phyloP scores from a whole-genome alignment of 495 filamentous ascomycete species.

The Clavariopsis aquatica region DNA sequence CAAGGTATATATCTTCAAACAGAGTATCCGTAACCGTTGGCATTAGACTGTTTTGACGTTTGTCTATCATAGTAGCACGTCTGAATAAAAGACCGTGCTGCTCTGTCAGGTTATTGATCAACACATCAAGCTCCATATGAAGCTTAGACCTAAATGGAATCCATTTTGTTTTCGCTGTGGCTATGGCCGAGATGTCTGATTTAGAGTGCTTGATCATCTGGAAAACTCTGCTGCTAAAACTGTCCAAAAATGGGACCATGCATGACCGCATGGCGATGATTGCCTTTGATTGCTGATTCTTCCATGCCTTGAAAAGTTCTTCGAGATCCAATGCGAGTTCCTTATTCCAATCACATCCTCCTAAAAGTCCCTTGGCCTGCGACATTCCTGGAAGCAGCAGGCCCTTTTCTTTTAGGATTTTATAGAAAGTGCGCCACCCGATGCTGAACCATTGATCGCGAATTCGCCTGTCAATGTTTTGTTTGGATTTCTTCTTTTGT shows the following conservation, averaged over 20 bases:
- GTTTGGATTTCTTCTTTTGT: background rate
- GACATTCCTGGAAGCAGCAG: background rate
- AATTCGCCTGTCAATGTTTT: slow-evolving; percentile 1
- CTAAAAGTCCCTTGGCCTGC: background rate
- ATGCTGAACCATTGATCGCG: background rate
- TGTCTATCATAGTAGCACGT: slow-evolving; percentile 5
- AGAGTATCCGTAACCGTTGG: background rate
- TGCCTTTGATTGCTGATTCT: background rate
- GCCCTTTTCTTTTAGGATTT: slow-evolving; percentile 15
- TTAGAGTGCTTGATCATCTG: background rate
- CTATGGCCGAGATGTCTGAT: background rate
- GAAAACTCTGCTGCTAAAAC: background rate
- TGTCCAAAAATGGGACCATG: background rate
- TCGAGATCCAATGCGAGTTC: slow-evolving; percentile 1
- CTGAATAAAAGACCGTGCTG: background rate
- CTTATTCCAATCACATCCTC: slow-evolving; percentile 22
- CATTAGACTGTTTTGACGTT: background rate
- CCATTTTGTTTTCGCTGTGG: slow-evolving; percentile 1
- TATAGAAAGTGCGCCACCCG: slow-evolving; percentile 3
- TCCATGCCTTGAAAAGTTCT: slow-evolving; percentile 3
- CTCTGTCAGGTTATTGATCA: background rate
- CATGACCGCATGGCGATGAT: background rate
- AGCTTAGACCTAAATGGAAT: background rate
- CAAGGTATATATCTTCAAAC: slow-evolving; percentile 5
- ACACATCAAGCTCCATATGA: too few species aligned